Evolutionary conservation across 805 yeast genomes (phyloP), one percentile per base, ranked within the genome.

Genomic region (Teunomyces lycoperdinae): DNA sequence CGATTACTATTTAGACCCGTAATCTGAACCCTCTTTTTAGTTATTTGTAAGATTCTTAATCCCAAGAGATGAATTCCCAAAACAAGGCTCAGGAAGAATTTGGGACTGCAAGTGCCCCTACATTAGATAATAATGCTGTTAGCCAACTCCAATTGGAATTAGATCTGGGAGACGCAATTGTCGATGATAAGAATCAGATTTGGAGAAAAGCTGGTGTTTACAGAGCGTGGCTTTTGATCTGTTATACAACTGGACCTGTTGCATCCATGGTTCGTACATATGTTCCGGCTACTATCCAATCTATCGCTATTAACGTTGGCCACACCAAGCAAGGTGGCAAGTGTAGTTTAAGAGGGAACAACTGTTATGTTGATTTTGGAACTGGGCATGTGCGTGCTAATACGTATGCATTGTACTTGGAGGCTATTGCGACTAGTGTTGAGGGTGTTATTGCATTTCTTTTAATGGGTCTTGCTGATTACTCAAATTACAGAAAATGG

Each of bases 211-310:
- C 52, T 33, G 49, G 53, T 7, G 50, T 57, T 5, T 66, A 53
- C 43, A 44, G 63, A 16, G 52, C 70, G 8, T 72, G 77, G 77
- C 54, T 72, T 3, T 53, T 69, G 5, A 48, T 72, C 9, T 71
- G 76, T 49, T 71, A 63, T 51, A 54, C 71, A 2, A 71, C 76
- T 2, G 77, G 77, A 1, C 77, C 76, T 2, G 73, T 69, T 0
- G 64, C 75, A 1, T 65, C 75, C 7, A 69, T 72, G 75, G 46
- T 67, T 4, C 58, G 72, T 45, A 62, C 74, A 1, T 72, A 72
- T 49, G 68, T 72, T 13, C 73, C 76, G 5, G 76, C 74, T 0
- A 64, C 62, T 0, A 62, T 72, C 26, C 76, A 71, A 53, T 66
- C 76, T 0, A 57, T 63, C 16, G 70, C 73, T 2, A 46, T 61